Percentiles rank a stretch among this genome's conserved stretches.
Evolutionary conservation across 2,329 filamentous ascomycete genomes (phyloP).

Genomic region (Berkeleyomyces rouxiae): DNA sequence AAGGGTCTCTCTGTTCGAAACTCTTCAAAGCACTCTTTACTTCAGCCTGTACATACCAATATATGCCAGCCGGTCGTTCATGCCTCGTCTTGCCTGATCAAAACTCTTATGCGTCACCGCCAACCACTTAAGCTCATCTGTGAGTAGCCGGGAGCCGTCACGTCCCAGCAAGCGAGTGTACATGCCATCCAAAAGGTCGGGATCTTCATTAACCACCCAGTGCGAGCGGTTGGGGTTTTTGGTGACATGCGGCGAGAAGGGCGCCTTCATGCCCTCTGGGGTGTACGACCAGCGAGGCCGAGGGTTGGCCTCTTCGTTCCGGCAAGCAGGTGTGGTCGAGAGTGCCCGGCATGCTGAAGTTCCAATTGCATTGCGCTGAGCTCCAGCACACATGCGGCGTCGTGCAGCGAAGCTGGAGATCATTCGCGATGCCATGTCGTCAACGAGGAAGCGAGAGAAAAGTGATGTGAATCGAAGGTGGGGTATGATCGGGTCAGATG

Average conservation of each 20-base stretch:
- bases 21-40: background rate
- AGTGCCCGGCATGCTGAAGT: conserved; percentile 2
- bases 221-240: conserved; percentile 34
- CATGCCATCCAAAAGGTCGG: conserved; percentile 55
- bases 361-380: background rate
- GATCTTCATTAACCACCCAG: conserved; percentile 62
- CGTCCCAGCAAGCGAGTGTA: conserved; percentile 62
- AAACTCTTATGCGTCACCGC: conserved; percentile 97
- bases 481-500: background rate
- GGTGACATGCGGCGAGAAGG: conserved; percentile 44
- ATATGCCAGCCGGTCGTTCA: conserved; percentile 74
- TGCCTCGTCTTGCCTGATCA: conserved; percentile 82
- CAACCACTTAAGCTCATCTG: conserved; percentile 90
- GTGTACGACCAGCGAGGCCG: conserved; percentile 59
- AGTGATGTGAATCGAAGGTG: background rate
- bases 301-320: conserved; percentile 22
- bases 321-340: background rate
- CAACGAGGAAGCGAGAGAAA: background rate
- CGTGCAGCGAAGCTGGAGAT: background rate
- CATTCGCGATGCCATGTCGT: conserved; percentile 1
- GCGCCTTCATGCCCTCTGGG: conserved; percentile 51
- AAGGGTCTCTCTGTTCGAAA: no score
- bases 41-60: conserved; percentile 13
- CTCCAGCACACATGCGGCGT: background rate
- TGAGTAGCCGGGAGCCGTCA: conserved; percentile 55